These are phyloP conservation scores for Liquidambar formosana DNA, from an alignment of 164 flowering plant genomes.

Conservation along the genomic window DNA sequence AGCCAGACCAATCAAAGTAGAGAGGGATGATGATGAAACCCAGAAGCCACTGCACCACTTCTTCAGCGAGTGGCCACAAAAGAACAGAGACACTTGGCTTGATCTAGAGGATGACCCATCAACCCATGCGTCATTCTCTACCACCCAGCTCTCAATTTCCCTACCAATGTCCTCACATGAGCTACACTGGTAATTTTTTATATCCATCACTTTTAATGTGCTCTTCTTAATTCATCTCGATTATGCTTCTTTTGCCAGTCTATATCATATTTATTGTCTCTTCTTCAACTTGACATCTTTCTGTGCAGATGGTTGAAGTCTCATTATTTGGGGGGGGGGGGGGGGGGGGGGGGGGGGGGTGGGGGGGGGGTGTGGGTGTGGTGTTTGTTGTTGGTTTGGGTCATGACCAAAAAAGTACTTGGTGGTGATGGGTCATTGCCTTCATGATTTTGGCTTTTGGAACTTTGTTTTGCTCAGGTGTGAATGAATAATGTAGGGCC, in stretches of 20 bases:
- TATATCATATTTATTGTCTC: background rate
- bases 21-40: constrained; percentile 27
- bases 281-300: background rate
- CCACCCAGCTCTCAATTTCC: constrained; percentile 40
- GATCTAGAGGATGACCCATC: constrained; percentile 20
- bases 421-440: constrained; percentile 14
- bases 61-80: constrained; percentile 42
- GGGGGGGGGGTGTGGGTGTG: no score
- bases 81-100: constrained; percentile 35
- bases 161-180: constrained; percentile 25
- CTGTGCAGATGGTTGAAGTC: constrained; percentile 17
- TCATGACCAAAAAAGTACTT: constrained; percentile 22
- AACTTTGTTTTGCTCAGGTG: background rate
- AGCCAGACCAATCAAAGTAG: constrained; percentile 17
- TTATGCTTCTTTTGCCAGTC: background rate
- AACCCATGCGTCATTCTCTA: constrained; percentile 13
- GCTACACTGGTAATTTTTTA: constrained; percentile 12
- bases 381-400: no score
- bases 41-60: constrained; percentile 42
- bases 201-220: background rate
- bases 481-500: constrained; percentile 16
- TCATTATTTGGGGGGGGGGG: no score
- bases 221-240: background rate
- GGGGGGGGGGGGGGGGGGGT: no score
- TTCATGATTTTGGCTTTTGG: constrained; percentile 9